These are phyloP conservation scores for Fusarium sulawesiense DNA, from an alignment of 2,329 filamentous ascomycete genomes.

Conservation along the genomic window DNA sequence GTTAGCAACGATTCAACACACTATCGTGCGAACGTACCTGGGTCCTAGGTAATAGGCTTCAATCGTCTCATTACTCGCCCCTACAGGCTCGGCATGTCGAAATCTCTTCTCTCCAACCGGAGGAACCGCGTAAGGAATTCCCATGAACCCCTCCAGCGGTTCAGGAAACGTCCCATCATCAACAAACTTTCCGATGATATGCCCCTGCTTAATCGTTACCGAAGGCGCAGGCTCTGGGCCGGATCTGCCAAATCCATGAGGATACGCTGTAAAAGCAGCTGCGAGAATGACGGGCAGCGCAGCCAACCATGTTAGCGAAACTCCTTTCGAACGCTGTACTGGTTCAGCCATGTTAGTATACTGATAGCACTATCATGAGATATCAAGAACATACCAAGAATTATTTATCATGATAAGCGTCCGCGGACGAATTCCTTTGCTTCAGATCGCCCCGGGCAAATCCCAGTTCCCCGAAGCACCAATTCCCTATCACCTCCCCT, in stretches of 20 bases:
- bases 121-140: slow-evolving; percentile 60
- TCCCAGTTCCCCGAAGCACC: slow-evolving; percentile 13
- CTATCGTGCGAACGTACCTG: slow-evolving; percentile 7
- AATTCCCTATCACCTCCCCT: slow-evolving; percentile 33
- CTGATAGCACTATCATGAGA: neutral
- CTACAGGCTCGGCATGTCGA: slow-evolving; percentile 48
- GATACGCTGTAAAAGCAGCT: slow-evolving; percentile 26
- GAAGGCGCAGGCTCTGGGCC: slow-evolving; percentile 21
- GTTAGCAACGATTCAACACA: neutral
- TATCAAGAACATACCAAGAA: neutral
- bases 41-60: slow-evolving; percentile 44
- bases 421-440: neutral
- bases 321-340: slow-evolving; percentile 4
- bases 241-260: slow-evolving; percentile 7
- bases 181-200: slow-evolving; percentile 48
- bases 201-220: slow-evolving; percentile 48
- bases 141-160: slow-evolving; percentile 57
- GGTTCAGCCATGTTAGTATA: slow-evolving; percentile 26
- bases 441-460: neutral
- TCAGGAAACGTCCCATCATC: slow-evolving; percentile 47
- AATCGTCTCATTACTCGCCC: slow-evolving; percentile 40
- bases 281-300: slow-evolving; percentile 33
- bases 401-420: slow-evolving; percentile 30
- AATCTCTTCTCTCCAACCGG: slow-evolving; percentile 58
- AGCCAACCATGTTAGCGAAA: slow-evolving; percentile 30